Percentiles rank a stretch among this genome's conserved stretches.
Evolutionary conservation across 2,329 filamentous ascomycete species (phyloP).

Genomic region (Diaporthe destruens): DNA sequence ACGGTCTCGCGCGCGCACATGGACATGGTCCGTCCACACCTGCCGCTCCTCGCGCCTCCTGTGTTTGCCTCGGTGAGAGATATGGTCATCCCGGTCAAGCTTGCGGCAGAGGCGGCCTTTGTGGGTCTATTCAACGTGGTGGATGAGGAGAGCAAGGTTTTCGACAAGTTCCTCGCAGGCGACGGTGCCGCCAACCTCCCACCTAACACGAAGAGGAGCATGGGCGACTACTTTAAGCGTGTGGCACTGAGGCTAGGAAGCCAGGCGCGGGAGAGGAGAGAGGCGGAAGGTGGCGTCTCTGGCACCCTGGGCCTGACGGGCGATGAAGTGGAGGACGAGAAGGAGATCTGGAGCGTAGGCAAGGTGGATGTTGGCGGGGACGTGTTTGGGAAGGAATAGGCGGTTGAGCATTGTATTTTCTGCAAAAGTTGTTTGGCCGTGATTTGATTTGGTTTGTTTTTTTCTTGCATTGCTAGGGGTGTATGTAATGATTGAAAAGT

Average conservation of each 20-base stretch:
- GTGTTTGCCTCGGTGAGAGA: conserved; percentile 94
- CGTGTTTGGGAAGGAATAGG: conserved; percentile 56
- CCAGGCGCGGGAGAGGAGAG: conserved; percentile 88
- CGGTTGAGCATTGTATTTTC: conserved; percentile 33
- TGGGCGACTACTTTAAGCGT: conserved; percentile 97
- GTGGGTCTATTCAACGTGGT: conserved; percentile 91
- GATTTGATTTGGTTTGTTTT: neutral
- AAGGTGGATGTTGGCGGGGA: conserved; percentile 84
- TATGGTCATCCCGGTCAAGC: conserved; percentile 91
- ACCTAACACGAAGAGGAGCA: conserved; percentile 83
- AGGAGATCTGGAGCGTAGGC: conserved; percentile 95
- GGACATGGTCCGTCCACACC: conserved; percentile 84
- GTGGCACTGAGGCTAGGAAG: conserved; percentile 86
- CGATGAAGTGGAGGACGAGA: conserved; percentile 94
- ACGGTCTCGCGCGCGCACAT: conserved; percentile 85
- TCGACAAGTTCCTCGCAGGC: conserved; percentile 88
- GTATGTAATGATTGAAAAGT: conserved; percentile 31
- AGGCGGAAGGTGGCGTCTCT: conserved; percentile 90
- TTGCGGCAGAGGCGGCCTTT: conserved; percentile 95
- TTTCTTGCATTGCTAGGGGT: conserved; percentile 25
- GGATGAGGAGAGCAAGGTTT: conserved; percentile 85
- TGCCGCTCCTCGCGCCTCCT: conserved; percentile 82
- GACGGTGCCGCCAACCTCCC: conserved; percentile 74
- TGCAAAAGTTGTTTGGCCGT: neutral
- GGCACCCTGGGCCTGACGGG: conserved; percentile 83